These are phyloP conservation scores for Lagerstroemia speciosa DNA, from an alignment of 345 rosid species.

Conservation along the genomic window DNA sequence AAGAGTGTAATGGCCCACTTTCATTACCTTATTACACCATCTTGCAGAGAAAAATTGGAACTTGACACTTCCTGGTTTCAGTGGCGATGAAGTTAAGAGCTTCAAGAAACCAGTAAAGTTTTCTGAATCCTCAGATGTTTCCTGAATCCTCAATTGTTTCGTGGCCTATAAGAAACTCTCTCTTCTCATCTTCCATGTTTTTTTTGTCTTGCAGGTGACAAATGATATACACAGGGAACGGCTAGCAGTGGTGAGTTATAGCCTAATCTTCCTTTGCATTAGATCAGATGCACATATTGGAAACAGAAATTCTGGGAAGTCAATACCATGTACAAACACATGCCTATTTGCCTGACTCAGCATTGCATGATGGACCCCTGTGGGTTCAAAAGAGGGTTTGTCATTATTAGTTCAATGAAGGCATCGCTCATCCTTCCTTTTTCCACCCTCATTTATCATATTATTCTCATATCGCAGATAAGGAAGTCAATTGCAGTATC, in stretches of 20 bases:
- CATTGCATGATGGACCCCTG: neutral
- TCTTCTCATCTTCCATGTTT: constrained; percentile 6
- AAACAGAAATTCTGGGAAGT: neutral
- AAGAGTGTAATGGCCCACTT: constrained; percentile 5
- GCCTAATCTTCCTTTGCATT: neutral
- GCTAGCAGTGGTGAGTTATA: constrained; percentile 57
- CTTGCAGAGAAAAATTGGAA: constrained; percentile 85
- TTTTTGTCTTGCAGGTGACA: constrained; percentile 44
- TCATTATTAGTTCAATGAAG: neutral
- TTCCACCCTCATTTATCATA: neutral
- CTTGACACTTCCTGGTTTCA: constrained; percentile 80
- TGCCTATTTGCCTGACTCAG: neutral
- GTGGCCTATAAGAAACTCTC: neutral
- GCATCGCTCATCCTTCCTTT: neutral
- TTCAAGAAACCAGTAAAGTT: constrained; percentile 65
- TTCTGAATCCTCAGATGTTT: neutral
- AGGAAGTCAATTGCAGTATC: constrained; percentile 51
- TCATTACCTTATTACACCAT: constrained; percentile 14
- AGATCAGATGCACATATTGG: neutral
- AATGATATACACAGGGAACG: constrained; percentile 87
- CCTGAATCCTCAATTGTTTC: neutral
- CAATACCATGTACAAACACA: neutral
- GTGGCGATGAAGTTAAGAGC: constrained; percentile 83
- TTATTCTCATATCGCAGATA: constrained; percentile 37
- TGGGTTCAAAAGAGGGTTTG: neutral